Conservation (phyloP, 345 rosid species). For the Excoecaria cochinchinensis region DNA sequence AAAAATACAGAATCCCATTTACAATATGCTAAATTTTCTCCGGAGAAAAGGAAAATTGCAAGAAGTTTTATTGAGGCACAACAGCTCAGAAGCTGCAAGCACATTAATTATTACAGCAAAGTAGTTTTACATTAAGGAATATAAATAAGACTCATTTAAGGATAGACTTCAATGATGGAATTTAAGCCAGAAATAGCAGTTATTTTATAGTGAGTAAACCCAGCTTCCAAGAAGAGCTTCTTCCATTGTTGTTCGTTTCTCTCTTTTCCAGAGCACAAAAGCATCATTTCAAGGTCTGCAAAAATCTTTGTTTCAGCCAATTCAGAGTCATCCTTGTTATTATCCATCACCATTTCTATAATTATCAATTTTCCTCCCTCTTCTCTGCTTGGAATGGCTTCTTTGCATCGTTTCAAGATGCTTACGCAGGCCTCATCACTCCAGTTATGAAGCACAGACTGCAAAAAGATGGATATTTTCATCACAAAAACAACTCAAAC, state of each 20-base stretch:
- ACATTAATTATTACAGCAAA: not conserved
- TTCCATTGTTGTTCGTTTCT: slow-evolving; percentile 23
- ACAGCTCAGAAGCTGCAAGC: not conserved
- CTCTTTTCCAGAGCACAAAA: slow-evolving; percentile 11
- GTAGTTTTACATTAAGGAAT: no score
- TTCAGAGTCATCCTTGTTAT: slow-evolving; percentile 24
- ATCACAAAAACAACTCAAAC: no score
- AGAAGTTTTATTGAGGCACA: no score
- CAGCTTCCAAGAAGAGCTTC: slow-evolving; percentile 24
- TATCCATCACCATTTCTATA: slow-evolving; percentile 33
- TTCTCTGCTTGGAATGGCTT: slow-evolving; percentile 18
- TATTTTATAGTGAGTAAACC: slow-evolving; percentile 19
- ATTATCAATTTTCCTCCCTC: slow-evolving; percentile 34
- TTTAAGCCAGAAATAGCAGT: slow-evolving; percentile 16
- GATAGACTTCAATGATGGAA: slow-evolving; percentile 23
- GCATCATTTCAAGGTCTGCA: slow-evolving; percentile 26
- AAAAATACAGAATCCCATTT: no score
- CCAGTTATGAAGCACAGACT: slow-evolving; percentile 27
- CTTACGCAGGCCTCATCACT: slow-evolving; percentile 22
- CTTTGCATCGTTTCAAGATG: slow-evolving; percentile 29
- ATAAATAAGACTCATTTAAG: not conserved
- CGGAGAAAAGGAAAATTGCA: no score
- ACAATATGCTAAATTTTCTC: no score
- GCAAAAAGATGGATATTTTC: not conserved
- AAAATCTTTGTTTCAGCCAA: slow-evolving; percentile 20